phyloP scores from a whole-genome alignment of 768 basidiomycete species.

The Serendipita vermifera region DNA sequence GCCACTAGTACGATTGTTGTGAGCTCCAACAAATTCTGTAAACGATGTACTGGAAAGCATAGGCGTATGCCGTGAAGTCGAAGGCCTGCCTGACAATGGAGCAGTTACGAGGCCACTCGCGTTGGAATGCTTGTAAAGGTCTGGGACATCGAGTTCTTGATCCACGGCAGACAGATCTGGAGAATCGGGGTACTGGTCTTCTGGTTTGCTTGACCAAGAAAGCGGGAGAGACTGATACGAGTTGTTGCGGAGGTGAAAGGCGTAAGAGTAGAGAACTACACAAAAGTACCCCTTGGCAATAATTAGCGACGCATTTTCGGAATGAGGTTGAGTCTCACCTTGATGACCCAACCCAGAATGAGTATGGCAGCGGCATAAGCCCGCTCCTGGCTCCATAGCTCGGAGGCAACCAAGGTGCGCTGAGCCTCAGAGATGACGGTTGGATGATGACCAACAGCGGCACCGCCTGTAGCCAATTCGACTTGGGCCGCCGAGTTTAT shows the following conservation, averaged over 20 bases:
- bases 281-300: constrained; percentile 73
- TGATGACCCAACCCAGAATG: constrained; percentile 70
- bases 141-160: neutral
- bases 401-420: constrained; percentile 56
- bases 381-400: constrained; percentile 85
- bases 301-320: neutral
- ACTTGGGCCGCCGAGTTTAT: constrained; percentile 82
- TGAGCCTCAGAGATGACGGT: constrained; percentile 44
- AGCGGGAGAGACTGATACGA: constrained; percentile 75
- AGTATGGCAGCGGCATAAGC: constrained; percentile 66
- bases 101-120: neutral
- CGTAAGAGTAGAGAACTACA: constrained; percentile 82
- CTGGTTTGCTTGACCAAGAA: neutral
- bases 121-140: neutral
- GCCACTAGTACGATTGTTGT: neutral
- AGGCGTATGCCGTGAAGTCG: neutral
- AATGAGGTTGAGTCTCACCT: constrained; percentile 40
- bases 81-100: neutral
- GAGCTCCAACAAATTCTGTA: constrained; percentile 2
- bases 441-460: constrained; percentile 28
- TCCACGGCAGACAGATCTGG: neutral
- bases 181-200: neutral
- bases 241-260: constrained; percentile 79
- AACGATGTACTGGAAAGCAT: constrained; percentile 2
- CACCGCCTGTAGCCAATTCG: constrained; percentile 54